Conservation (phyloP, 192 early-diverging fungal genomes). For the Backusella morwellensis region DNA sequence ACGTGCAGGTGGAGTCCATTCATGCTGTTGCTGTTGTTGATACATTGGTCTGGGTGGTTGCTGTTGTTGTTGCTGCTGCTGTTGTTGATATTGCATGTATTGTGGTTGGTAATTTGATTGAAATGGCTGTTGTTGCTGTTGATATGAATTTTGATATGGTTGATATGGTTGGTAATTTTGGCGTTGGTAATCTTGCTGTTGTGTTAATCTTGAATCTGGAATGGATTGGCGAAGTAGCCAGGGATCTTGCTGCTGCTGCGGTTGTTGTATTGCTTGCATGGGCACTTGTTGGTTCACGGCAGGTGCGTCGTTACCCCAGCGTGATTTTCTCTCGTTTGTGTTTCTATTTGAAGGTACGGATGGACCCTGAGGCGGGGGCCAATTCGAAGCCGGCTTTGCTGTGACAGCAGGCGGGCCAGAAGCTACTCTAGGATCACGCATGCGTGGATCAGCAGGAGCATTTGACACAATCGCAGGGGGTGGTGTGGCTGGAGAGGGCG, state of each 20-base stretch:
- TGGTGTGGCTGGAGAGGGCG: neutral
- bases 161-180: slow-evolving; percentile 7
- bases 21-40: neutral
- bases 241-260: neutral
- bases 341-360: neutral
- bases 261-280: neutral
- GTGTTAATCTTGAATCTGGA: slow-evolving; percentile 1
- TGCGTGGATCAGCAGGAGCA: slow-evolving; percentile 10
- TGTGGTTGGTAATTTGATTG: slow-evolving; percentile 11
- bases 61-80: neutral
- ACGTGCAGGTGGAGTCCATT: neutral
- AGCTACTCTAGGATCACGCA: slow-evolving; percentile 1
- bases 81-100: slow-evolving; percentile 1
- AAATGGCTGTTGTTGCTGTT: neutral
- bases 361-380: slow-evolving; percentile 14
- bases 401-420: neutral
- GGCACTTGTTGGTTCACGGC: neutral
- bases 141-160: neutral
- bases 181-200: neutral
- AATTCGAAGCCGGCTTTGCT: neutral
- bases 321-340: neutral
- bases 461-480: neutral
- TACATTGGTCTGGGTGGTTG: too few relatives aligned
- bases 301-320: neutral
- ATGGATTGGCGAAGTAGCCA: slow-evolving; percentile 1